Evolutionary conservation across 805 yeast genomes (phyloP).

Genomic region (Komagataella kurtzmanii): DNA sequence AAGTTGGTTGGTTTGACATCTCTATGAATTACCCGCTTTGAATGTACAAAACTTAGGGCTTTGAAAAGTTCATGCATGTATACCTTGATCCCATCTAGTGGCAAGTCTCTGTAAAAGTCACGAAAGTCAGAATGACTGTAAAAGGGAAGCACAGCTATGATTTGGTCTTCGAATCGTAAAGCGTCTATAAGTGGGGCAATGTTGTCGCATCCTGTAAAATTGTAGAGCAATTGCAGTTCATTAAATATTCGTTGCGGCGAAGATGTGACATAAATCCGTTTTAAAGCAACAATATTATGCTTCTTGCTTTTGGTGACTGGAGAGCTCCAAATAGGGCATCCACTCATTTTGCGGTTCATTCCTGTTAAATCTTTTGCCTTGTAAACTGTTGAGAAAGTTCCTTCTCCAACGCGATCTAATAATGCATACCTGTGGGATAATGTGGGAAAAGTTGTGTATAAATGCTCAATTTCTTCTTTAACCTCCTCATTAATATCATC

Average conservation of each 20-base stretch:
- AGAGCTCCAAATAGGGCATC: slow-evolving; percentile 14
- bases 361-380: slow-evolving; percentile 31
- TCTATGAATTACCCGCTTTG: slow-evolving; percentile 74
- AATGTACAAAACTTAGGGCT: slow-evolving; percentile 68
- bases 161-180: slow-evolving; percentile 78
- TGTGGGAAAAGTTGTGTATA: slow-evolving; percentile 16
- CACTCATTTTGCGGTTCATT: slow-evolving; percentile 10
- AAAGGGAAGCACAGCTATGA: slow-evolving; percentile 83
- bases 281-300: slow-evolving; percentile 62
- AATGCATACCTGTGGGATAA: slow-evolving; percentile 21
- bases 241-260: slow-evolving; percentile 86
- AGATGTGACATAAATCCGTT: slow-evolving; percentile 88
- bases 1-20: slow-evolving; percentile 78
- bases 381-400: slow-evolving; percentile 70
- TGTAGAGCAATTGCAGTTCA: slow-evolving; percentile 69
- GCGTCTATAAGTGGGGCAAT: slow-evolving; percentile 91
- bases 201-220: slow-evolving; percentile 50
- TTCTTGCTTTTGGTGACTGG: slow-evolving; percentile 15
- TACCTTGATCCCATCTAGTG: slow-evolving; percentile 64
- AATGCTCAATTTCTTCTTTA: slow-evolving; percentile 19
- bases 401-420: slow-evolving; percentile 55
- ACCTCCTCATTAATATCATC: slow-evolving; percentile 13
- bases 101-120: slow-evolving; percentile 69
- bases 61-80: slow-evolving; percentile 72
- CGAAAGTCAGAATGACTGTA: slow-evolving; percentile 86